phyloP scores from a whole-genome alignment of 129 eudicot species.

The Cynara cardunculus region DNA sequence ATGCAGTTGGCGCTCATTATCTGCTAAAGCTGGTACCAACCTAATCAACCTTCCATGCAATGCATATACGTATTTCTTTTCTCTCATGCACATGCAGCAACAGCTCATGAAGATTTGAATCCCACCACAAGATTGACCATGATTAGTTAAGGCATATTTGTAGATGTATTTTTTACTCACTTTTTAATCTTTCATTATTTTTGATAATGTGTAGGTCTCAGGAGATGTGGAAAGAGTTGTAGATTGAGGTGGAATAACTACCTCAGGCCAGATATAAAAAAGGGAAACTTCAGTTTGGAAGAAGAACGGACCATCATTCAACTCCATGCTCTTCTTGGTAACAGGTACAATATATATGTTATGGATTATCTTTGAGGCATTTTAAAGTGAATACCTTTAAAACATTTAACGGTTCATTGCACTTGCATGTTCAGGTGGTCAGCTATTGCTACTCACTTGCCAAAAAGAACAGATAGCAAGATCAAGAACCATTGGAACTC shows the following conservation, averaged over 20 bases:
- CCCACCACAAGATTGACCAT: background rate
- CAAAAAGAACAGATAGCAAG: conserved; percentile 60
- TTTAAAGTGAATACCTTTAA: too few relatives aligned
- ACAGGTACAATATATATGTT: too few relatives aligned
- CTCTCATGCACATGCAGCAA: background rate
- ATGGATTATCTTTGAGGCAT: too few relatives aligned
- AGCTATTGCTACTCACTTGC: conserved; percentile 56
- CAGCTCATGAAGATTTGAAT: too few relatives aligned
- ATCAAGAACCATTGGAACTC: conserved; percentile 60
- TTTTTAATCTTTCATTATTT: background rate
- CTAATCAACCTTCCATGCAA: background rate
- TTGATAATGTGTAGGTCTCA: background rate
- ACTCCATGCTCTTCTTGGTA: background rate
- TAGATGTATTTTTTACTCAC: background rate
- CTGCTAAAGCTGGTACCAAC: conserved; percentile 5
- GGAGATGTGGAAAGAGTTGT: background rate
- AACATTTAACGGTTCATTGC: too few relatives aligned
- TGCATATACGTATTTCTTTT: background rate
- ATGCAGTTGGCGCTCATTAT: conserved; percentile 2
- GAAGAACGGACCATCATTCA: conserved; percentile 13
- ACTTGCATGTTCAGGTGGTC: conserved; percentile 44
- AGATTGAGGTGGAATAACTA: too few relatives aligned
- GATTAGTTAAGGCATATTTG: background rate
- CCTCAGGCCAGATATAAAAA: background rate
- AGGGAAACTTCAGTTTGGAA: background rate